Evolutionary conservation across 805 yeast species (phyloP).

Genomic region (Clavispora carvajalis): DNA sequence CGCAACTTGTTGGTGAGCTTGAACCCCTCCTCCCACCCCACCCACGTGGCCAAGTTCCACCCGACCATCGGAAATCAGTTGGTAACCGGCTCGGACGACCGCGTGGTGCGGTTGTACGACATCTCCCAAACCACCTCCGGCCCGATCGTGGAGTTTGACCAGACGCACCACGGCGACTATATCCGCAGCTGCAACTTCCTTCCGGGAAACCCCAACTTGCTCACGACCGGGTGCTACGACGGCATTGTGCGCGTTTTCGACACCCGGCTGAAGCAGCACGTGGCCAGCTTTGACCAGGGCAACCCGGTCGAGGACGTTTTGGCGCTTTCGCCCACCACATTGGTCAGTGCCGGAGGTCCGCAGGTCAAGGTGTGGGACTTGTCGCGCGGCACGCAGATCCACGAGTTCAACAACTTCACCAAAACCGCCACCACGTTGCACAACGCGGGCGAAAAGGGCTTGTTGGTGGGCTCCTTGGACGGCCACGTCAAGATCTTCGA

Average conservation of each 20-base stretch:
- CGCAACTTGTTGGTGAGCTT: conserved; percentile 74
- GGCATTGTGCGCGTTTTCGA: conserved; percentile 82
- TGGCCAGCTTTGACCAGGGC: conserved; percentile 60
- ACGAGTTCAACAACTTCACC: conserved; percentile 79
- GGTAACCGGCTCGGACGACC: conserved; percentile 87
- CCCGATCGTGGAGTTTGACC: conserved; percentile 63
- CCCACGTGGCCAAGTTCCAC: conserved; percentile 91
- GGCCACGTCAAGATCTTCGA: conserved; percentile 97
- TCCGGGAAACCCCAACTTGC: conserved; percentile 66
- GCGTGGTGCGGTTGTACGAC: conserved; percentile 83
- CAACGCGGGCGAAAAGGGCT: conserved; percentile 67
- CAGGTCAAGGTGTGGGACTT: conserved; percentile 89
- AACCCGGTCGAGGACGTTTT: conserved; percentile 84
- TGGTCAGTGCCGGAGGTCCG: conserved; percentile 78
- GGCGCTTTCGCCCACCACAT: conserved; percentile 67
- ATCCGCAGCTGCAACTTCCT: conserved; percentile 77
- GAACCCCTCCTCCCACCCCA: conserved; percentile 79
- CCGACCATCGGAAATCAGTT: conserved; percentile 68
- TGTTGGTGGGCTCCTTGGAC: conserved; percentile 90
- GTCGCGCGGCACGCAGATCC: conserved; percentile 64
- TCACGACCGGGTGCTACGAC: conserved; percentile 94
- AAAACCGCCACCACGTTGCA: conserved; percentile 88
- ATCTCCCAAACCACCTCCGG: conserved; percentile 62
- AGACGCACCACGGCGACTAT: conserved; percentile 76
- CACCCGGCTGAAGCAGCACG: conserved; percentile 57